Conservation (phyloP, 331 rosid genomes). For the Erythrophleum ivorense region DNA sequence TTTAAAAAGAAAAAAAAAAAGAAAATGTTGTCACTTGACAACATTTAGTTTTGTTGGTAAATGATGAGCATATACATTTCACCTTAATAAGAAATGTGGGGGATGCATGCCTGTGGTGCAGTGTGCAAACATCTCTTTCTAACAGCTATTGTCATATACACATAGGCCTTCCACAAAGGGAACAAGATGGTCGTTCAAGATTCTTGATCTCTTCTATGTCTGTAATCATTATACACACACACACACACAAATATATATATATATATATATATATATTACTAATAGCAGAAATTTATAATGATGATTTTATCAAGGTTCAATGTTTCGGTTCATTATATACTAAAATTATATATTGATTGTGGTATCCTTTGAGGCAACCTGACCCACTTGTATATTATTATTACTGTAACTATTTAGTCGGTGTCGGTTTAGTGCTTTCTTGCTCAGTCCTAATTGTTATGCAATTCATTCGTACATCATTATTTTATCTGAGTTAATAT, state of each 20-base stretch:
- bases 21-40: too few species aligned
- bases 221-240: constrained; percentile 29
- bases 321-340: constrained; percentile 34
- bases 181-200: constrained; percentile 47
- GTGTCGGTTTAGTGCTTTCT: neutral
- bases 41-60: too few species aligned
- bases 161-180: constrained; percentile 9
- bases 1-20: too few species aligned
- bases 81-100: too few species aligned
- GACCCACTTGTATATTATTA: constrained; percentile 26
- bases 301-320: constrained; percentile 45
- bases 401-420: constrained; percentile 1
- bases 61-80: too few species aligned
- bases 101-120: neutral
- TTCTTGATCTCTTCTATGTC: constrained; percentile 39
- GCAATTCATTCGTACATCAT: too few species aligned
- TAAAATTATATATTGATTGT: neutral
- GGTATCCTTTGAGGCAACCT: neutral
- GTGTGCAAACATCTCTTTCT: neutral
- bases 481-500: too few species aligned
- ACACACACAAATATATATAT: neutral
- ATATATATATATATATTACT: neutral
- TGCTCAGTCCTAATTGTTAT: neutral
- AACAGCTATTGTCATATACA: neutral
- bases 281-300: constrained; percentile 25